Evolutionary conservation across 140 eudicot genomes (phyloP).

Genomic region (Senecio squalidus): DNA sequence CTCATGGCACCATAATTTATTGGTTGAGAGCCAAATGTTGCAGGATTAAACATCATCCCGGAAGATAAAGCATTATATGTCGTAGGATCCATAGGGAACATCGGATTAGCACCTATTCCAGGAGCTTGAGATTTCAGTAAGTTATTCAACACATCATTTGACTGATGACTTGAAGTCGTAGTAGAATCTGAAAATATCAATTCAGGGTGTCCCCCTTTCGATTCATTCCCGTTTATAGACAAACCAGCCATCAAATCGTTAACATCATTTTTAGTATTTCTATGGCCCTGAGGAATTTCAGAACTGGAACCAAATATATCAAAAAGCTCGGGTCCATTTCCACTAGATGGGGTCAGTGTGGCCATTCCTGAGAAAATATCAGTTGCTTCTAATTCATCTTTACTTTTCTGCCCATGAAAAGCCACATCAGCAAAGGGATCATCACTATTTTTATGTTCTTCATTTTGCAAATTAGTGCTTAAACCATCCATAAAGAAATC

Average conservation of each 20-base stretch:
- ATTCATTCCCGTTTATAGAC: constrained; percentile 42
- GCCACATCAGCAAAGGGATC: constrained; percentile 95
- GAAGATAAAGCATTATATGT: constrained; percentile 48
- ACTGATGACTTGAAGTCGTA: constrained; percentile 28
- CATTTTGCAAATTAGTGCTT: constrained; percentile 22
- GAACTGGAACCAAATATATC: constrained; percentile 53
- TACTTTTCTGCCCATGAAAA: constrained; percentile 51
- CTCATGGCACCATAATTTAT: constrained; percentile 66
- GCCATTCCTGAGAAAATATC: constrained; percentile 71
- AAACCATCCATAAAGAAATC: constrained; percentile 59
- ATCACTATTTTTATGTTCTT: constrained; percentile 41
- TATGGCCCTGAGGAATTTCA: constrained; percentile 36
- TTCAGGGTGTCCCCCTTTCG: too few species aligned
- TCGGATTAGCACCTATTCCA: too few species aligned
- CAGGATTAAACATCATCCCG: constrained; percentile 61
- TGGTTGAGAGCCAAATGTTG: constrained; percentile 52
- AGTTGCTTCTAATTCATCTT: constrained; percentile 40
- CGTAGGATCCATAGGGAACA: constrained; percentile 53
- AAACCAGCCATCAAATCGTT: constrained; percentile 60
- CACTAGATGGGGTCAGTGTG: constrained; percentile 24
- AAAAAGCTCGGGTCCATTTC: constrained; percentile 42
- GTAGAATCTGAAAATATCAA: constrained; percentile 32
- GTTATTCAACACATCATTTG: constrained; percentile 36
- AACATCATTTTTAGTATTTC: constrained; percentile 26
- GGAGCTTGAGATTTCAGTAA: constrained; percentile 45